Base-by-base conservation (phyloP, 192 early-diverging fungal genomes). In the Linnemannia zychae region DNA sequence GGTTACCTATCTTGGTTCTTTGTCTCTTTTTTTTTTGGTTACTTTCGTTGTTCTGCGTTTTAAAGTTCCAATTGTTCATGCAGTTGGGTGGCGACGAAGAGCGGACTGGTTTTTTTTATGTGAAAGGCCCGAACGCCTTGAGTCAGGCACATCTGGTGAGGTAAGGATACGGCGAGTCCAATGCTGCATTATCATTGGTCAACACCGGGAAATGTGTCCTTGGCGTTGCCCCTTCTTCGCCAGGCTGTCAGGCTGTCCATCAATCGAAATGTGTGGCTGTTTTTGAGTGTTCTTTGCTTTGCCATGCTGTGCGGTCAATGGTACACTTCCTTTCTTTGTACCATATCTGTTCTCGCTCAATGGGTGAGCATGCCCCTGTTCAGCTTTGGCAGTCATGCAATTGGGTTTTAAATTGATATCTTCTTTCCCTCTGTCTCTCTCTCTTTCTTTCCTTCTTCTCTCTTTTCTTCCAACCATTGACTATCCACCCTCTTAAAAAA, bases 81-180 rank as follows among this genome's bases (percentile, higher is more conserved):
- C n/a, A n/a, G n/a, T n/a, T n/a, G n/a, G n/a, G n/a, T n/a, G n/a
- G n/a, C n/a, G n/a, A n/a, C n/a, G n/a, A n/a, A n/a, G n/a, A n/a
- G n/a, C n/a, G n/a, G n/a, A n/a, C n/a, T n/a, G n/a, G n/a, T n/a
- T n/a, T n/a, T n/a, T n/a, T n/a, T n/a, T n/a, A n/a, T n/a, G n/a
- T n/a, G n/a, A n/a, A n/a, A n/a, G n/a, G n/a, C n/a, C n/a, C n/a
- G n/a, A n/a, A n/a, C n/a, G n/a, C n/a, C n/a, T n/a, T n/a, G n/a
- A n/a, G n/a, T n/a, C n/a, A n/a, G n/a, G n/a, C n/a, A n/a, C n/a
- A n/a, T n/a, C n/a, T n/a, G n/a, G n/a, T n/a, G n/a, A n/a, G n/a
- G n/a, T n/a, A n/a, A n/a, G n/a, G n/a, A n/a, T n/a, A n/a, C n/a
- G 57, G 57, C 57, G 57, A 63, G 31, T 63, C 57, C 57, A 63